Conservation (phyloP, 2,329 filamentous ascomycete genomes). For the Aureobasidium sp. region DNA sequence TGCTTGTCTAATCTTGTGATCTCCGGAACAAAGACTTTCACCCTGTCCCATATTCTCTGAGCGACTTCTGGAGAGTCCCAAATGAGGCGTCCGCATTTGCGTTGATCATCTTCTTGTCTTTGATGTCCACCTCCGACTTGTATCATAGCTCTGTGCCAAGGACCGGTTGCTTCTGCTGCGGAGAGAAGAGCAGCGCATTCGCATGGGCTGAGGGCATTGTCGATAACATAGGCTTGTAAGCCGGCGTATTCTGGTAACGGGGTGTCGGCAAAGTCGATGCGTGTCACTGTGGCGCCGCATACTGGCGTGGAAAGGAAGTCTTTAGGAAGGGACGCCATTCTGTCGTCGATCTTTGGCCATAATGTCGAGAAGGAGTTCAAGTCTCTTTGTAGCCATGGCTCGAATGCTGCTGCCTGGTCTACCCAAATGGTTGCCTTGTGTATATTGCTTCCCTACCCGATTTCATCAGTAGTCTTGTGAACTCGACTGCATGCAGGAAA, state of each 20-base stretch:
- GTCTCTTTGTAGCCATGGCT: neutral
- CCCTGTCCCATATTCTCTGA: neutral
- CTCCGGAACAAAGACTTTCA: slow-evolving; percentile 31
- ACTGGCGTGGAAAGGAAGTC: neutral
- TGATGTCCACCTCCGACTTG: slow-evolving; percentile 59
- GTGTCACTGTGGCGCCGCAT: slow-evolving; percentile 34
- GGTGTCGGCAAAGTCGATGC: slow-evolving; percentile 49
- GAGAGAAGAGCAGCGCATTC: slow-evolving; percentile 57
- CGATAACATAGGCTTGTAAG: slow-evolving; percentile 55
- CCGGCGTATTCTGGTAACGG: slow-evolving; percentile 47
- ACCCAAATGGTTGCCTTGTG: neutral
- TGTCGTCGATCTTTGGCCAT: neutral
- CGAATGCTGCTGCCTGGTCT: neutral
- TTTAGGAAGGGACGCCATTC: neutral
- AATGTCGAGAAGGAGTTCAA: neutral
- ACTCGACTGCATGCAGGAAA: neutral
- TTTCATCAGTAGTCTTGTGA: neutral
- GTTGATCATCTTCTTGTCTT: slow-evolving; percentile 48
- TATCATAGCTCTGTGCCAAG: slow-evolving; percentile 64
- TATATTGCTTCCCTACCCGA: neutral
- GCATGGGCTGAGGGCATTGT: slow-evolving; percentile 53
- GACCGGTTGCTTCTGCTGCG: slow-evolving; percentile 41
- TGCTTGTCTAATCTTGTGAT: slow-evolving; percentile 31
- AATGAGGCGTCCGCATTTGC: slow-evolving; percentile 71
- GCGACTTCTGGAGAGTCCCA: slow-evolving; percentile 53